phyloP scores from a whole-genome alignment of 257 asterid genomes.

The Lithospermum erythrorhizon region DNA sequence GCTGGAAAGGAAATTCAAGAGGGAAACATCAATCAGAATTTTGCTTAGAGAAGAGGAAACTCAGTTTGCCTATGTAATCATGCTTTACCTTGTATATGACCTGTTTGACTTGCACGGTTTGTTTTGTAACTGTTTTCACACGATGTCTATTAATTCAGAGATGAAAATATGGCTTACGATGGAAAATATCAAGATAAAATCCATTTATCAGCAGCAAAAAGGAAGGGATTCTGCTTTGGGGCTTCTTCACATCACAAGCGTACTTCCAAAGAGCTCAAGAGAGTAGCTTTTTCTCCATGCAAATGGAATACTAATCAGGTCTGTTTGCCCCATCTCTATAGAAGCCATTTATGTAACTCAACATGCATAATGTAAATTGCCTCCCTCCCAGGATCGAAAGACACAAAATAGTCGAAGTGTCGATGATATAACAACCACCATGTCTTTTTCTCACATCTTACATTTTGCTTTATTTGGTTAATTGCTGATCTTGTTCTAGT shows the following conservation, averaged over 20 bases:
- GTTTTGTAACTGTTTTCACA: neutral
- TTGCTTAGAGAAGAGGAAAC: conserved; percentile 60
- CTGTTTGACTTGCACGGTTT: neutral
- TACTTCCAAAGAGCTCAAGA: conserved; percentile 42
- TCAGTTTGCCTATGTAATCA: conserved; percentile 39
- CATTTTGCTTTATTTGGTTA: neutral
- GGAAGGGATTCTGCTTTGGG: conserved; percentile 45
- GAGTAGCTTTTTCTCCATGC: conserved; percentile 72
- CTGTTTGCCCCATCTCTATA: neutral
- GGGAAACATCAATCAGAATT: conserved; percentile 26
- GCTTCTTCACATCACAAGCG: conserved; percentile 56
- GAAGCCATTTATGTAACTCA: neutral
- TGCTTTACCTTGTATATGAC: conserved; percentile 13
- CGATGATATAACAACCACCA: neutral
- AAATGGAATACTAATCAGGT: conserved; percentile 66
- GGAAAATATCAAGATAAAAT: conserved; percentile 25
- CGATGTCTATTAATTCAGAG: conserved; percentile 34
- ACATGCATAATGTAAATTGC: neutral
- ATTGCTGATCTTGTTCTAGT: neutral
- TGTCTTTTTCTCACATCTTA: neutral
- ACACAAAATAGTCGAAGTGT: no score
- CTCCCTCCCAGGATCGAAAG: neutral
- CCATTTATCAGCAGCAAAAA: conserved; percentile 42
- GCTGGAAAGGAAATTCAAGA: conserved; percentile 52
- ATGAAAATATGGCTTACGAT: conserved; percentile 21